Evolutionary conservation across 768 basidiomycete species (phyloP), one percentile per base, ranked within the genome.

Genomic region (Termitomyces sp.): DNA sequence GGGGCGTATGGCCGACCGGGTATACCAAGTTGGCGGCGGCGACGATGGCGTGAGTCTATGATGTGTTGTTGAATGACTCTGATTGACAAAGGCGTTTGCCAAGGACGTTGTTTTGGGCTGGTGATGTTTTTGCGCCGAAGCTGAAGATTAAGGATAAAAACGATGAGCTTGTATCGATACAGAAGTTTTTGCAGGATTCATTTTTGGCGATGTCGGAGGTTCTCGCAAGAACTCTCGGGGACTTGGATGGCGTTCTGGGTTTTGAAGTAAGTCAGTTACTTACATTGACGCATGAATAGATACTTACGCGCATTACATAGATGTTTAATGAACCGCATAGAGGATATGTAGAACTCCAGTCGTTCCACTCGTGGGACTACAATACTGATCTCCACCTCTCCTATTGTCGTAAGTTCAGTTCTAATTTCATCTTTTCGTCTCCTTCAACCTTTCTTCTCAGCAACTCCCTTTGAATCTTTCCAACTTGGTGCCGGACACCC

Each of bases 251-350:
- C 1, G 89, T 98, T 1, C 64, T 96, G 21, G 96, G 96, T 0
- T 94, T 96, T 56, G 90, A 98, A 81, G 94, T 94, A 62, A 43
- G 73, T 17, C 11, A 47, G 72, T 6, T 42, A 1, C 19, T 26
- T 14, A 41, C 5, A 9, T 48, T 28, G 1, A 23, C n/a, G 14
- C 38, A 12, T 9, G 12, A 1, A 19, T 11, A 31, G 17, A 31
- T 14, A 14, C 10, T 43, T 17, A 15, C 8, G 54, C 5, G 42
- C n/a, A 30, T 15, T 31, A 33, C 23, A 11, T 60, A 96, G 92
- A 82, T 94, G 68, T 86, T 96, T 79, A 97, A 98, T 62, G 94
- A 97, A 70, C 94, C 94, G 0, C 94, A 99, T 72, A 78, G 87
- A 64, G 97, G 96, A 43, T 98, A 96, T 69, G 85, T 96, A 57